Base-by-base conservation (phyloP, 768 basidiomycete species). In the Termitomyces sp. region DNA sequence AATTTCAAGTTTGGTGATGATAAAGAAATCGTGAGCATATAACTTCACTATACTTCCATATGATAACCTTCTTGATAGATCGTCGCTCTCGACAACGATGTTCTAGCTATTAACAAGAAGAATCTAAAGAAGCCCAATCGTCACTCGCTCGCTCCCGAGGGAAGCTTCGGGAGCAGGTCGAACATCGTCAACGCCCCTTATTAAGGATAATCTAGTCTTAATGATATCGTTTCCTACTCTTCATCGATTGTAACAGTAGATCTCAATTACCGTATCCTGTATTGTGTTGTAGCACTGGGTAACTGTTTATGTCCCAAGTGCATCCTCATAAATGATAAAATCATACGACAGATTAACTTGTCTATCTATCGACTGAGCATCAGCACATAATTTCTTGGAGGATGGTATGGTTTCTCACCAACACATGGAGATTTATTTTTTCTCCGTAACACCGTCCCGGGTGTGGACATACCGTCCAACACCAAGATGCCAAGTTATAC, bases 1-100 rank as follows among this genome's bases (percentile, higher is more conserved):
- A 92, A 89, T 73, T 99, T 99, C 84, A 91, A 88, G 73, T 98
- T 95, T 67, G 96, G 94, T 14, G 92, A 96, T 64, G 95, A 98
- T 72, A 91, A 93, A 66, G 88, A 98, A 68, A 98, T 99, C 67
- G 90, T 77, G 32, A 37, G 54, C 51, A 48, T 49, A 34, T 39
- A 32, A 21, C 55, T 32, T 50, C 50, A 30, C 5, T 49, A 34
- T 32, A 25, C 52, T 34, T 54, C 50, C 30, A 55, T 55, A 47
- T 34, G 34, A 34, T 34, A 42, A 42, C 46, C 32, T 62, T 46
- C 37, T 59, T n/a, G 10, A 28, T 43, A 95, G 92, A 91, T 99
- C 65, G 96, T 98, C 55, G 96, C 97, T 6, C 73, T 98, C 59
- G 85, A 91, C 68, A 92, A 98, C 72, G 88, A 99, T 64, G 94